Evolutionary conservation across 2,329 filamentous ascomycete species (phyloP).

Genomic region (Fusarium avenaceum): DNA sequence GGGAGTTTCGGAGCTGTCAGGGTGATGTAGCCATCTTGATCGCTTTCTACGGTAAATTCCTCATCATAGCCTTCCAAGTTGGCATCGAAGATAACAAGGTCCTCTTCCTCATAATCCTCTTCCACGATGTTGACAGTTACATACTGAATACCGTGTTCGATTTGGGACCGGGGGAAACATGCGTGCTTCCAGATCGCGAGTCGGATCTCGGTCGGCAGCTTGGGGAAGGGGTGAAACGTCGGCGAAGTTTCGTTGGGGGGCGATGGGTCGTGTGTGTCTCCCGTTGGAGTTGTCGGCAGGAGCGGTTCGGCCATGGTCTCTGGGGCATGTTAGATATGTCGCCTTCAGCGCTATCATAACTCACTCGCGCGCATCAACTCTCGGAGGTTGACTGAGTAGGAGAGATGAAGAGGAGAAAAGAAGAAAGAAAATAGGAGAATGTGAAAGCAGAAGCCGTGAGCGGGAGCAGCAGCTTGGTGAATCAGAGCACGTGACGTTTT

Average conservation of each 20-base stretch:
- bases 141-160: background rate
- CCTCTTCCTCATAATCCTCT: rapidly evolving
- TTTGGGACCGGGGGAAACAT: background rate
- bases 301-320: background rate
- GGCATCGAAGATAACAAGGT: background rate
- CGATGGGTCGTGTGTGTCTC: background rate
- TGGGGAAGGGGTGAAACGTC: background rate
- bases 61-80: background rate
- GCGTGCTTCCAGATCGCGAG: constrained; percentile 4
- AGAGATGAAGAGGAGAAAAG: background rate
- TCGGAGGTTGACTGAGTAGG: background rate
- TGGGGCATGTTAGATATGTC: background rate
- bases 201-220: background rate
- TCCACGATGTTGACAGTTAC: background rate
- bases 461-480: background rate
- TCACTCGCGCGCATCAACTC: background rate
- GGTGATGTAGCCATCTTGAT: background rate
- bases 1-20: background rate
- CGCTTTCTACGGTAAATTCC: background rate
- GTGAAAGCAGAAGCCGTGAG: background rate
- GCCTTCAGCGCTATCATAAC: background rate
- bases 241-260: rapidly evolving
- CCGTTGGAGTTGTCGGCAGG: background rate
- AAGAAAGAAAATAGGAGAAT: background rate
- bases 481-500: background rate